phyloP scores from a whole-genome alignment of 2,329 filamentous ascomycete species.

The Arachnomyces sp. region DNA sequence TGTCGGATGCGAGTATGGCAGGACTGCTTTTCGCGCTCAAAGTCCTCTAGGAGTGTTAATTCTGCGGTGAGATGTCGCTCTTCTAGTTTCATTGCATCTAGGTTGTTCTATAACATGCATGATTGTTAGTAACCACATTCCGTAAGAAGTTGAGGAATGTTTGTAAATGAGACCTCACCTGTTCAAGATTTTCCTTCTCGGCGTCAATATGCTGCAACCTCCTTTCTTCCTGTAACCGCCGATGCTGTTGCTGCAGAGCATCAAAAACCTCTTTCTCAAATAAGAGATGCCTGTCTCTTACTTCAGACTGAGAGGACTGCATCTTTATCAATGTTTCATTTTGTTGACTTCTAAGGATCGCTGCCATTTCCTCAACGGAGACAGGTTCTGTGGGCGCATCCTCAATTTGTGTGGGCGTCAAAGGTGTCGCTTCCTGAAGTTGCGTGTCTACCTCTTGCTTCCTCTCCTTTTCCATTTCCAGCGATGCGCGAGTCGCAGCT shows the following conservation, averaged over 20 bases:
- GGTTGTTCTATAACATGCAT: slow-evolving; percentile 25
- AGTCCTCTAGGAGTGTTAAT: slow-evolving; percentile 37
- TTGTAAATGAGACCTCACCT: slow-evolving; percentile 21
- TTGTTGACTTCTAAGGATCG: not conserved
- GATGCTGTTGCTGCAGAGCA: slow-evolving; percentile 23
- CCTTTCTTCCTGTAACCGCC: slow-evolving; percentile 21
- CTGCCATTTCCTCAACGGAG: not conserved
- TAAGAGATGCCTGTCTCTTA: slow-evolving; percentile 24
- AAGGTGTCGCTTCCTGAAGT: not conserved
- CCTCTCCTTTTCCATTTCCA: not conserved
- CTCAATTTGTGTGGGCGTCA: not conserved
- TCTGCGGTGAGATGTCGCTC: slow-evolving; percentile 37
- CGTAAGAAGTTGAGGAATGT: not conserved
- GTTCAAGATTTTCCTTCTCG: slow-evolving; percentile 30
- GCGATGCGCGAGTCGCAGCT: not conserved
- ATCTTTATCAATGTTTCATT: slow-evolving; percentile 17
- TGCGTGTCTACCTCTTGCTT: slow-evolving; percentile 1
- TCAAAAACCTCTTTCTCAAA: slow-evolving; percentile 27
- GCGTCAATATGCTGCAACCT: slow-evolving; percentile 21
- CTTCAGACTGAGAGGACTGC: slow-evolving; percentile 23
- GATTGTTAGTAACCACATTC: not conserved
- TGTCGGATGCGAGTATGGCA: slow-evolving; percentile 38
- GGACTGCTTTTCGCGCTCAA: slow-evolving; percentile 35
- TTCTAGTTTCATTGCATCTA: slow-evolving; percentile 30
- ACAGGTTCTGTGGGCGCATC: not conserved